Percentiles rank a stretch among this genome's conserved stretches.
phyloP scores from a whole-genome alignment of 2,329 filamentous ascomycete species.

The Ophiostoma pallidulum region DNA sequence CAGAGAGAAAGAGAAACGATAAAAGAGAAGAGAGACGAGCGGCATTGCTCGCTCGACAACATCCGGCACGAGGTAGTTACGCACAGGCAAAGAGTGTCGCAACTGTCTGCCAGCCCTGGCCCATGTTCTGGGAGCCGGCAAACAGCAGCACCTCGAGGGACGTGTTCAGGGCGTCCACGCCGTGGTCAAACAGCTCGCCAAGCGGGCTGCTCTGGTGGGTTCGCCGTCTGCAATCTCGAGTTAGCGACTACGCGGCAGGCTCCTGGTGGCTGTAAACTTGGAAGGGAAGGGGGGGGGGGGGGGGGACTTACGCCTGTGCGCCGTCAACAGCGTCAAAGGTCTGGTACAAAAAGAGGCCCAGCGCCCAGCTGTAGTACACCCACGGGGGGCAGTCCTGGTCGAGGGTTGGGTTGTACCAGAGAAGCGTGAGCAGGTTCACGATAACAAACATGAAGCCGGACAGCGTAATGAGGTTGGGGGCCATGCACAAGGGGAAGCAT shows the following conservation, averaged over 20 bases:
- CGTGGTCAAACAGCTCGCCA: constrained; percentile 95
- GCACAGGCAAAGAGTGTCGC: constrained; percentile 71
- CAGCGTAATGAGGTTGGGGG: constrained; percentile 78
- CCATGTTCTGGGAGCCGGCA: constrained; percentile 83
- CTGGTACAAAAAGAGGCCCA: constrained; percentile 90
- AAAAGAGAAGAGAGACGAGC: constrained; percentile 1
- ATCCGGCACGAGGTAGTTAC: too few species aligned
- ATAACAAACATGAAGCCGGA: constrained; percentile 86
- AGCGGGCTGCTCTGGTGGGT: constrained; percentile 88
- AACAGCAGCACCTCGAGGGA: constrained; percentile 90
- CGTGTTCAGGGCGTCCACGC: constrained; percentile 93
- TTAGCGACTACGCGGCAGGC: not conserved
- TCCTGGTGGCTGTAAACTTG: too few species aligned
- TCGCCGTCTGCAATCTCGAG: constrained; percentile 50
- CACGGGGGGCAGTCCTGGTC: constrained; percentile 89
- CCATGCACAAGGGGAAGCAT: constrained; percentile 92
- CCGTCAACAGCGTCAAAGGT: constrained; percentile 98
- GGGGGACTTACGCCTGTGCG: constrained; percentile 65
- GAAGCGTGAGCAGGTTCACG: constrained; percentile 76
- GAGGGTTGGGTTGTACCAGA: constrained; percentile 93
- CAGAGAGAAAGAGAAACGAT: too few species aligned
- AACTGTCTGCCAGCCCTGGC: constrained; percentile 84
- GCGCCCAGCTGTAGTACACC: constrained; percentile 90
- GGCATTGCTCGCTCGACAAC: too few species aligned
- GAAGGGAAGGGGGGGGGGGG: too few species aligned